A percentile compares a stretch with the other conserved stretches of the same genome.
Evolutionary conservation across 306 rosid species (phyloP).

Genomic region (Malus orientalis): DNA sequence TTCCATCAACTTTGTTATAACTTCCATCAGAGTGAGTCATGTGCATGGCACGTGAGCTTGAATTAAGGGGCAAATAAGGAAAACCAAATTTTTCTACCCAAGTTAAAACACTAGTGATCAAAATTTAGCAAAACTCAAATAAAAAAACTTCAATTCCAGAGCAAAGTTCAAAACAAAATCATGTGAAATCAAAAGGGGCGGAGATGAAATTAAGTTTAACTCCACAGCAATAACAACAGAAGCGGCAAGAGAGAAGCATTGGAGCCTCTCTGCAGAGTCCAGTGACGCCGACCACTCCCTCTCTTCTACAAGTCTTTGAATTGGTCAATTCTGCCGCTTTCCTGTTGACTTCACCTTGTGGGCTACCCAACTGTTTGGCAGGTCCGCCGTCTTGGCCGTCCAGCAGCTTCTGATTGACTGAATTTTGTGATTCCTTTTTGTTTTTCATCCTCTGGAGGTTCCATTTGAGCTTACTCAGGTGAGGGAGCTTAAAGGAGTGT

Average conservation of each 20-base stretch:
- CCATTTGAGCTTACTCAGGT: slow-evolving; percentile 32
- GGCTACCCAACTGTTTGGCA: slow-evolving; percentile 2
- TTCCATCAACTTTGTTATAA: too few species aligned
- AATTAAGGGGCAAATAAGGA: too few species aligned
- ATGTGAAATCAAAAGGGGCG: background rate
- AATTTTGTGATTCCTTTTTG: slow-evolving; percentile 5
- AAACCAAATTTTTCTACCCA: background rate
- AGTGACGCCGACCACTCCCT: background rate
- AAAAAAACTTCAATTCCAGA: background rate
- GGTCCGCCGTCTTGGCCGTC: background rate
- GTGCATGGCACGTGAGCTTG: too few species aligned
- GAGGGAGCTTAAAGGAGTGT: slow-evolving; percentile 29
- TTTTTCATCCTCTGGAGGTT: slow-evolving; percentile 29
- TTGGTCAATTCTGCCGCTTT: background rate
- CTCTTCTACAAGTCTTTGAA: background rate
- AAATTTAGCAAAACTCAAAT: background rate
- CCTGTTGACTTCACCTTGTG: slow-evolving; percentile 1
- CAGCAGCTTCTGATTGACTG: slow-evolving; percentile 22
- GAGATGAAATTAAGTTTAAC: slow-evolving; percentile 15
- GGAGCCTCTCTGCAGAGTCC: background rate
- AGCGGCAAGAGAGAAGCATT: slow-evolving; percentile 20
- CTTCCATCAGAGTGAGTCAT: too few species aligned
- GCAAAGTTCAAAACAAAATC: background rate
- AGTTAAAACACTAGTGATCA: background rate
- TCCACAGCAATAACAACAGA: slow-evolving; percentile 14